Evolutionary conservation across 225 moss, liverwort and hornwort species (phyloP).

Genomic region (Physcomitrium patens): DNA sequence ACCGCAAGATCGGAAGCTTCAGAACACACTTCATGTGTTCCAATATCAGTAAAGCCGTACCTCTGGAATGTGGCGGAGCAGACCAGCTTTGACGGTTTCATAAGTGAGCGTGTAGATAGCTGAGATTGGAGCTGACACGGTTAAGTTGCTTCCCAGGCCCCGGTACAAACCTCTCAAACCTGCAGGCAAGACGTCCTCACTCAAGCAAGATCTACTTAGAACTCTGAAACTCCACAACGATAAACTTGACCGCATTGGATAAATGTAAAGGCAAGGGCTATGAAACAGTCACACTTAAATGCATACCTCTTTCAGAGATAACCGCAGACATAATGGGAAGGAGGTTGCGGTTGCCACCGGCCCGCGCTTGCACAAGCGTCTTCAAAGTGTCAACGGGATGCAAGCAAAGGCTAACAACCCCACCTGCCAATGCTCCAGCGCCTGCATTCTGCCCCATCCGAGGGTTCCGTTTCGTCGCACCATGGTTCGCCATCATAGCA

Average conservation of each 20-base stretch:
- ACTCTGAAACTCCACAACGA: neutral
- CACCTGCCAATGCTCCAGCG: conserved; percentile 64
- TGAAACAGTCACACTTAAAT: neutral
- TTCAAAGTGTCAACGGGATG: conserved; percentile 68
- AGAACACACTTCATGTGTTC: conserved; percentile 9
- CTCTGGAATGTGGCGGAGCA: conserved; percentile 55
- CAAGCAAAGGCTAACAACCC: conserved; percentile 61
- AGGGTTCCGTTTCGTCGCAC: conserved; percentile 48
- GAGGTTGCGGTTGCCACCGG: conserved; percentile 56
- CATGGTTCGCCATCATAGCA: conserved; percentile 1
- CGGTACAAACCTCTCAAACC: conserved; percentile 69
- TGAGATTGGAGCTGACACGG: conserved; percentile 64
- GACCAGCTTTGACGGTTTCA: conserved; percentile 65
- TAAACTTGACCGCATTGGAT: neutral
- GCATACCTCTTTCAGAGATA: conserved; percentile 56
- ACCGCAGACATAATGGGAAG: conserved; percentile 60
- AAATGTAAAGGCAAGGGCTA: neutral
- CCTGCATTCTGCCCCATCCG: conserved; percentile 68
- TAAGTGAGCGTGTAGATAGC: conserved; percentile 67
- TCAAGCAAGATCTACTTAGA: conserved; percentile 5
- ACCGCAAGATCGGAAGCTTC: neutral
- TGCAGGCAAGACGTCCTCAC: conserved; percentile 30
- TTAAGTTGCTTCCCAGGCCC: conserved; percentile 61
- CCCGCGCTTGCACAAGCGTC: conserved; percentile 63
- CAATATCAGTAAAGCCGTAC: conserved; percentile 27